A percentile compares a stretch with the other conserved stretches of the same genome.
Evolutionary conservation across 1,284 basidiomycete species (phyloP).

Genomic region (Rhodotorula sp.): DNA sequence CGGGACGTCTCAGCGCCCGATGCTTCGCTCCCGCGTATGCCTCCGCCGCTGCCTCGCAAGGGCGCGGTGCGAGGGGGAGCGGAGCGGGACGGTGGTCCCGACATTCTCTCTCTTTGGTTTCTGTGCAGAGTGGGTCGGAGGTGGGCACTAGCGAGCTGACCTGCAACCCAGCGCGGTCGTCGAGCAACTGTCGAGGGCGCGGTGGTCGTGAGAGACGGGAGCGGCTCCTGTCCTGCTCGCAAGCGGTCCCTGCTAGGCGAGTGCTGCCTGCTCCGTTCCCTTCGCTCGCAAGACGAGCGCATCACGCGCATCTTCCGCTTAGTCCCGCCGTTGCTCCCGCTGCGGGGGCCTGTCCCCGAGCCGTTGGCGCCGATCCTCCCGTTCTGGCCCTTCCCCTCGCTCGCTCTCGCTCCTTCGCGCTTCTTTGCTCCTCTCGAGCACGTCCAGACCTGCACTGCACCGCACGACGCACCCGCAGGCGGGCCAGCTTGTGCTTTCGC

Average conservation of each 20-base stretch:
- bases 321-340: neutral
- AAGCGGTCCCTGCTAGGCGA: too few species aligned
- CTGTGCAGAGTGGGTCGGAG: too few species aligned
- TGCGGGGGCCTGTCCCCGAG: neutral
- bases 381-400: too few species aligned
- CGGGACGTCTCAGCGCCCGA: slow-evolving; percentile 31
- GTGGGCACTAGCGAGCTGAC: neutral
- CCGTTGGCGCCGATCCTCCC: neutral
- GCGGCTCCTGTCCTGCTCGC: too few species aligned
- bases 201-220: too few species aligned
- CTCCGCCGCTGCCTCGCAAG: slow-evolving; percentile 31
- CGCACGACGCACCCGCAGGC: neutral
- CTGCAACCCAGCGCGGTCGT: too few species aligned
- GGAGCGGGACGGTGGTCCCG: slow-evolving; percentile 32
- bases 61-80: slow-evolving; percentile 22
- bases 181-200: too few species aligned
- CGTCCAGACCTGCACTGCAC: neutral
- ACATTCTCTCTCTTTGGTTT: slow-evolving; percentile 5
- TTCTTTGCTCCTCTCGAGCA: neutral
- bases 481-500: neutral
- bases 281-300: too few species aligned
- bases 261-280: too few species aligned
- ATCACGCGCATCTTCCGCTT: neutral
- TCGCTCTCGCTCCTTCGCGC: neutral
- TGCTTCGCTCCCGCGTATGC: slow-evolving; percentile 2